Evolutionary conservation across 106 monocot species (phyloP).

Genomic region (Dactylorhiza incarnata): DNA sequence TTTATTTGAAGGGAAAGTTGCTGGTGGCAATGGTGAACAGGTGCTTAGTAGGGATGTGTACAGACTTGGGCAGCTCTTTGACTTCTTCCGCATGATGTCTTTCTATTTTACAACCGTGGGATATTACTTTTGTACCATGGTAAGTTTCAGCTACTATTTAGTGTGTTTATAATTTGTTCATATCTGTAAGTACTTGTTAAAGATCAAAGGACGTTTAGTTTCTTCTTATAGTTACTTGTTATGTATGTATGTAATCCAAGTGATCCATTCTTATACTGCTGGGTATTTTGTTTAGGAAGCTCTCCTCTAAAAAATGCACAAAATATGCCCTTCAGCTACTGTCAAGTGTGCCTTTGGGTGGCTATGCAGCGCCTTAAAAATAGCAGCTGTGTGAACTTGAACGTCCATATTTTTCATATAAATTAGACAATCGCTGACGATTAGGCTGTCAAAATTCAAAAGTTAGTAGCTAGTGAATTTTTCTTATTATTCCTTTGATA

Average conservation of each 20-base stretch:
- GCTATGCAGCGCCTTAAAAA: background rate
- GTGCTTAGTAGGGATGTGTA: constrained; percentile 92
- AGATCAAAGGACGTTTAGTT: background rate
- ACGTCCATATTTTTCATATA: background rate
- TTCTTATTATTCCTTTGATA: no score
- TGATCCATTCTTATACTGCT: background rate
- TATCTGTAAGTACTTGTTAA: background rate
- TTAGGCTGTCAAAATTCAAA: background rate
- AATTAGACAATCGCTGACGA: background rate
- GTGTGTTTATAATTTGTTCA: background rate
- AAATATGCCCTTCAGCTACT: background rate
- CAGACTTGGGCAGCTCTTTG: constrained; percentile 85
- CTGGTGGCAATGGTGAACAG: constrained; percentile 92
- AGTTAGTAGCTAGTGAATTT: background rate
- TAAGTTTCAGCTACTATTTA: constrained; percentile 16
- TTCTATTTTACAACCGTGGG: constrained; percentile 91
- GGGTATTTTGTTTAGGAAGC: background rate
- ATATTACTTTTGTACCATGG: constrained; percentile 85
- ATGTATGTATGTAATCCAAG: background rate
- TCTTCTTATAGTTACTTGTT: background rate
- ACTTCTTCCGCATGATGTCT: constrained; percentile 90
- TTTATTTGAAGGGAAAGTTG: constrained; percentile 85
- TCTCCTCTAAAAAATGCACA: background rate
- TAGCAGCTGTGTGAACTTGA: background rate
- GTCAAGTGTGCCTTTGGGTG: background rate